Conservation (phyloP, 2,329 filamentous ascomycete genomes). For the Scedosporium dehoogii region DNA sequence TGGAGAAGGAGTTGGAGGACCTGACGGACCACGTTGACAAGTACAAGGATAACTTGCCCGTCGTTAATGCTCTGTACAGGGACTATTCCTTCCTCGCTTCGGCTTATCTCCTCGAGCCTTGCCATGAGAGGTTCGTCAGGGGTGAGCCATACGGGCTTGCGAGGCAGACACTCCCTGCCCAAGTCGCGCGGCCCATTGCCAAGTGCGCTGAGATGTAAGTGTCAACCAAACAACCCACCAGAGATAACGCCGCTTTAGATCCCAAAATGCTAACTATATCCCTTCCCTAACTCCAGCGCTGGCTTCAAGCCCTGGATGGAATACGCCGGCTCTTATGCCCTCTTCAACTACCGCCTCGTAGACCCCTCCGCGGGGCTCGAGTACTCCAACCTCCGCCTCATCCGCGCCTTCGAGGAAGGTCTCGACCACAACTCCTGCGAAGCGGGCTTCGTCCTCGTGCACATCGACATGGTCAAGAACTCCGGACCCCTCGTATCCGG, state of each 20-base stretch:
- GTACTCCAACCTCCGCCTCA: slow-evolving; percentile 65
- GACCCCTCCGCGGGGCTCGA: slow-evolving; percentile 47
- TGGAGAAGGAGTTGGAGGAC: slow-evolving; percentile 66
- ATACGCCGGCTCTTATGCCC: slow-evolving; percentile 60
- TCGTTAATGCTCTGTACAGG: slow-evolving; percentile 79
- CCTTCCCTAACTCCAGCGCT: slow-evolving; percentile 11
- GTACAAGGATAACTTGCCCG: slow-evolving; percentile 61
- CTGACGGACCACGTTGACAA: slow-evolving; percentile 63
- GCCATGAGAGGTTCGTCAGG: slow-evolving; percentile 63
- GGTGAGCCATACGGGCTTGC: slow-evolving; percentile 71
- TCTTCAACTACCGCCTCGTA: slow-evolving; percentile 56
- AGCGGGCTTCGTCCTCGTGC: slow-evolving; percentile 90
- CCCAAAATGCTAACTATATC: not conserved
- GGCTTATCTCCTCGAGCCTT: slow-evolving; percentile 84
- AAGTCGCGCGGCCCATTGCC: slow-evolving; percentile 72
- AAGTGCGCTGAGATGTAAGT: slow-evolving; percentile 78
- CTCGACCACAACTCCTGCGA: slow-evolving; percentile 81
- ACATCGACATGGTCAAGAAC: slow-evolving; percentile 90
- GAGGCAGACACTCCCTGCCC: slow-evolving; percentile 59
- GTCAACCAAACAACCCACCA: not conserved
- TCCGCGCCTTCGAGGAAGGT: slow-evolving; percentile 85
- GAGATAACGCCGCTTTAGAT: not conserved
- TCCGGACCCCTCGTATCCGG: slow-evolving; percentile 70
- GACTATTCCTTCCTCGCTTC: slow-evolving; percentile 90
- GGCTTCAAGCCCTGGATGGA: slow-evolving; percentile 92